phyloP scores from a whole-genome alignment of 495 filamentous ascomycete genomes.

The Talaromyces proteolyticus region DNA sequence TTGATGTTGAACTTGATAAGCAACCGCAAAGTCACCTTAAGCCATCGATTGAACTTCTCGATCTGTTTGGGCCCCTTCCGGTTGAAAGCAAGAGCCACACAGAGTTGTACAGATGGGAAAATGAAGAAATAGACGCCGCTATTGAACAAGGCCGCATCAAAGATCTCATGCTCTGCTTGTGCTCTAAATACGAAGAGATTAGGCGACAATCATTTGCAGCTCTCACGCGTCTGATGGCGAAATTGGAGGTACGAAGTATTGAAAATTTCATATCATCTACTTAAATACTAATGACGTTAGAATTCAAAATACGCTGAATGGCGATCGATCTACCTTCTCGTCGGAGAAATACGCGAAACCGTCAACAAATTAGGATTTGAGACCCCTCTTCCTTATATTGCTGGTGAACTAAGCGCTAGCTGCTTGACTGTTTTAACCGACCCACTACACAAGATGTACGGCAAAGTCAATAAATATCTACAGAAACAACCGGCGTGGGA shows the following conservation, averaged over 20 bases:
- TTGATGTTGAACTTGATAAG: constrained; percentile 1
- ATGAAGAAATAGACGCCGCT: constrained; percentile 66
- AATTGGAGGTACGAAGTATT: constrained; percentile 44
- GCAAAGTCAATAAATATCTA: constrained; percentile 81
- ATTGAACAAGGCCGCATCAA: constrained; percentile 65
- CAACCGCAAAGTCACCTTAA: constrained; percentile 6
- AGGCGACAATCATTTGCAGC: constrained; percentile 68
- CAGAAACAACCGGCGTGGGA: constrained; percentile 70
- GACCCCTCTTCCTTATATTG: constrained; percentile 62
- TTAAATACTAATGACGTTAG: constrained; percentile 13
- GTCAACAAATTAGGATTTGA: constrained; percentile 47
- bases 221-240: constrained; percentile 56
- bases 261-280: constrained; percentile 5
- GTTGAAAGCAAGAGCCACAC: constrained; percentile 34
- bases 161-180: constrained; percentile 67
- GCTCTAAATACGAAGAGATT: constrained; percentile 65
- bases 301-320: constrained; percentile 69
- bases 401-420: constrained; percentile 66
- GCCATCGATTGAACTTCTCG: constrained; percentile 23
- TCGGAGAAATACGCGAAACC: constrained; percentile 74
- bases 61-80: constrained; percentile 35
- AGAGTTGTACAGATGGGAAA: constrained; percentile 55
- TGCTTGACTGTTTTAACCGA: constrained; percentile 63
- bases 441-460: constrained; percentile 78
- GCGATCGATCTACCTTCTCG: constrained; percentile 66